Conservation (phyloP, 495 filamentous ascomycete genomes). For the Cryomyces minteri region DNA sequence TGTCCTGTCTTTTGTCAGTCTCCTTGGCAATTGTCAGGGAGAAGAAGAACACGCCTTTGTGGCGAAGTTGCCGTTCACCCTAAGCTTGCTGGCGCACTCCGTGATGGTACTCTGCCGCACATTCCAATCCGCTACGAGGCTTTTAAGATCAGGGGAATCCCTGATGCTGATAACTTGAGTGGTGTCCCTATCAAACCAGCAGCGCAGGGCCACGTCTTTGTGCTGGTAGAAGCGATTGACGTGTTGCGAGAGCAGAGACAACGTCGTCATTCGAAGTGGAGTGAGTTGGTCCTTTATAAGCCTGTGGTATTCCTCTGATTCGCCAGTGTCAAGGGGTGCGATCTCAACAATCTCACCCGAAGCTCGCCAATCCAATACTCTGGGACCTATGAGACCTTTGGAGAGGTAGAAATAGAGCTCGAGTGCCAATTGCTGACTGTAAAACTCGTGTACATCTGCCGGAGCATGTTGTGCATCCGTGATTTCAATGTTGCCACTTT, state of each 20-base stretch:
- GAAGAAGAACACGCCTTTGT: background rate
- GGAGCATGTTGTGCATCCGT: slow-evolving; percentile 52
- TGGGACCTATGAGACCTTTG: slow-evolving; percentile 58
- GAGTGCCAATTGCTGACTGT: slow-evolving; percentile 72
- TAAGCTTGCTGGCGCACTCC: slow-evolving; percentile 11
- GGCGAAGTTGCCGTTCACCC: background rate
- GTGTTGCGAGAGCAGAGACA: slow-evolving; percentile 55
- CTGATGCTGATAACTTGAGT: slow-evolving; percentile 37
- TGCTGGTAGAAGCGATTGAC: slow-evolving; percentile 65
- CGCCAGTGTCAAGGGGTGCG: slow-evolving; percentile 66
- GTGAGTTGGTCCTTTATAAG: slow-evolving; percentile 56
- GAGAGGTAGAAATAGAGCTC: slow-evolving; percentile 89
- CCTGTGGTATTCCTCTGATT: slow-evolving; percentile 59
- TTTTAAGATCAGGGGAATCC: slow-evolving; percentile 39
- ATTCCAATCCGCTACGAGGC: slow-evolving; percentile 53
- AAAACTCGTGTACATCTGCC: slow-evolving; percentile 68
- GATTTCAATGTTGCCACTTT: slow-evolving; percentile 53
- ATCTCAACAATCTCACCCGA: slow-evolving; percentile 55
- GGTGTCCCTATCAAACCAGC: slow-evolving; percentile 68
- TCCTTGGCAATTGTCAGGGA: background rate
- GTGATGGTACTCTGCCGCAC: slow-evolving; percentile 36
- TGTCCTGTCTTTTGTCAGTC: slow-evolving; percentile 17
- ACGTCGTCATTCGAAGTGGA: slow-evolving; percentile 51
- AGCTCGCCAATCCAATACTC: slow-evolving; percentile 63
- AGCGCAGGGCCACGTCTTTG: slow-evolving; percentile 53